These are phyloP conservation scores for Mortierella sp. DNA, from an alignment of 371 early-diverging fungal genomes.

Conservation along the genomic window DNA sequence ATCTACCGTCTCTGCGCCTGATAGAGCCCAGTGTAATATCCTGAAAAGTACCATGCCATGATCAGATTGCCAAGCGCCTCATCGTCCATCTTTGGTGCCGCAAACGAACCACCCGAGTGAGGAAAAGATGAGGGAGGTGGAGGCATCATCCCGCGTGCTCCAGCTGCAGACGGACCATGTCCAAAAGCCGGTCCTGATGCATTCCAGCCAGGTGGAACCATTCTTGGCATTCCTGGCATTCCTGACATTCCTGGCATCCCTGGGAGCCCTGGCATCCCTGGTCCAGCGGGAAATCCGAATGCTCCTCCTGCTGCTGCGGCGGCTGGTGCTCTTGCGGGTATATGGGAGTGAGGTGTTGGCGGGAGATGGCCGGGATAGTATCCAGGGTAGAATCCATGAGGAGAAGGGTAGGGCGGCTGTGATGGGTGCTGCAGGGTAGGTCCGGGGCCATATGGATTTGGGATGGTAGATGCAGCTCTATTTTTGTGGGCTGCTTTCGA, in stretches of 20 bases:
- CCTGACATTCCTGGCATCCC: neutral
- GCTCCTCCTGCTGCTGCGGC: constrained; percentile 1
- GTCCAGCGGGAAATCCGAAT: constrained; percentile 7
- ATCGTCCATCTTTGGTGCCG: constrained; percentile 57
- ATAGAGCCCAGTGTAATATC: constrained; percentile 83
- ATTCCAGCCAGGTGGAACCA: neutral
- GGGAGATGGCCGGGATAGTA: constrained; percentile 11
- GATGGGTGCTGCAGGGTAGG: neutral
- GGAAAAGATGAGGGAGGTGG: neutral
- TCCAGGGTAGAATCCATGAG: constrained; percentile 17
- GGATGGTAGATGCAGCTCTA: neutral
- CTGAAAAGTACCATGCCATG: constrained; percentile 86
- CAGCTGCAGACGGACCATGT: constrained; percentile 1
- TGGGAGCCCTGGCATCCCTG: too few species aligned
- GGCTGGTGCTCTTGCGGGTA: constrained; percentile 17
- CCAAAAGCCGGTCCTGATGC: constrained; percentile 14
- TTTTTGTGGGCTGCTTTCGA: constrained; percentile 11
- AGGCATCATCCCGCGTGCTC: constrained; percentile 15
- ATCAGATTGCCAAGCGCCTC: constrained; percentile 72
- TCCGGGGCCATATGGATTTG: constrained; percentile 5
- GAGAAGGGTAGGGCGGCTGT: neutral
- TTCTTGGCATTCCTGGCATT: constrained; percentile 5
- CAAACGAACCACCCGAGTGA: constrained; percentile 12
- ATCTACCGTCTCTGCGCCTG: constrained; percentile 60
- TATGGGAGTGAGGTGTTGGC: neutral